Conservation (phyloP, 352 stramenopile species). For the Phytophthora pisi region DNA sequence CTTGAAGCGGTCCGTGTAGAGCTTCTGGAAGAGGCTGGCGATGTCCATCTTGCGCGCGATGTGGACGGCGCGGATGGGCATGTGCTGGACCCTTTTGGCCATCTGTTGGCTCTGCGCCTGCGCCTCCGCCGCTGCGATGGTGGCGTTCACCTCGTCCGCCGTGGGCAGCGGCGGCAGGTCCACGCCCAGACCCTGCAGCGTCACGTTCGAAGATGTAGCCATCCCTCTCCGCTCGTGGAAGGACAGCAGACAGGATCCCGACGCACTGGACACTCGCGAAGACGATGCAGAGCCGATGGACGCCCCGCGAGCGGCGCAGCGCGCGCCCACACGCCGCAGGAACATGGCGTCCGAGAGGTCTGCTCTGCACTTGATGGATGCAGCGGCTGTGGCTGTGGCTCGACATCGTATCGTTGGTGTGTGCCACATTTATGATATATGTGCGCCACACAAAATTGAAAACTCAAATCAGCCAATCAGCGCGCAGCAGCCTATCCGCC, state of each 20-base stretch:
- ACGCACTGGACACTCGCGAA: slow-evolving; percentile 6
- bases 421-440: slow-evolving; percentile 2
- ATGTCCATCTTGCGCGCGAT: slow-evolving; percentile 89
- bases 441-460: neutral
- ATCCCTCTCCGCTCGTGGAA: slow-evolving; percentile 20
- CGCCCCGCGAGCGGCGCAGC: slow-evolving; percentile 15
- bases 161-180: slow-evolving; percentile 60
- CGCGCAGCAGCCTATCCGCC: neutral
- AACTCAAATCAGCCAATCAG: slow-evolving; percentile 18
- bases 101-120: slow-evolving; percentile 48
- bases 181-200: slow-evolving; percentile 25
- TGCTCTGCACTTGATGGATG: slow-evolving; percentile 10
- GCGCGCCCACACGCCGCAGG: slow-evolving; percentile 46
- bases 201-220: slow-evolving; percentile 9
- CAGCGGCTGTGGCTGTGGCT: slow-evolving; percentile 23
- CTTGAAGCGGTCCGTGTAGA: slow-evolving; percentile 87
- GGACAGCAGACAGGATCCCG: slow-evolving; percentile 24
- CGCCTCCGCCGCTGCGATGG: slow-evolving; percentile 67
- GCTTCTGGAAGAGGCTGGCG: slow-evolving; percentile 82
- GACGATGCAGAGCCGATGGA: slow-evolving; percentile 7
- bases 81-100: slow-evolving; percentile 69
- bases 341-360: slow-evolving; percentile 34
- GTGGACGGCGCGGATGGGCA: slow-evolving; percentile 84
- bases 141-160: slow-evolving; percentile 67
- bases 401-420: slow-evolving; percentile 8